Percentiles rank a stretch among this genome's conserved stretches.
Evolutionary conservation across 2,329 filamentous ascomycete species (phyloP).

Genomic region (Fusarium liriodendri): DNA sequence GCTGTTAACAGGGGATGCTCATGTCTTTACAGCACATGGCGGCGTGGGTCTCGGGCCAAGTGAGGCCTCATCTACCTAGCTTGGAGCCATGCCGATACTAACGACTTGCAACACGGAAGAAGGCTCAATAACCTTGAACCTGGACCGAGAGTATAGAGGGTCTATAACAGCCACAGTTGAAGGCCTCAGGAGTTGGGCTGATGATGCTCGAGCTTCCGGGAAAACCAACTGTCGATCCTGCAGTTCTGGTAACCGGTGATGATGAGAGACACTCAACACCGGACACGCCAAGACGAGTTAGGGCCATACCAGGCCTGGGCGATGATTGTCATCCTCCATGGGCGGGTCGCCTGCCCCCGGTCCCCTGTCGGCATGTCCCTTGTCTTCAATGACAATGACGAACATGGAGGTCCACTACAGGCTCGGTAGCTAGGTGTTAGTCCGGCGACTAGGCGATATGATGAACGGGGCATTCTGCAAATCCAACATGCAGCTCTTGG

Average conservation of each 20-base stretch:
- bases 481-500: conserved; percentile 34
- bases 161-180: not conserved
- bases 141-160: not conserved
- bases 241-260: not conserved
- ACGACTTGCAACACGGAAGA: not conserved
- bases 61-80: conserved; percentile 4
- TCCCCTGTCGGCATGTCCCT: conserved; percentile 24
- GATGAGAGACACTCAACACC: not conserved
- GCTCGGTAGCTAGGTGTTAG: conserved; percentile 45
- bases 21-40: not conserved
- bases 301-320: conserved; percentile 17
- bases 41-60: conserved; percentile 1
- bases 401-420: conserved; percentile 43
- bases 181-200: not conserved
- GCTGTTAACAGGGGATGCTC: not conserved
- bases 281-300: not conserved
- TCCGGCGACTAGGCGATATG: conserved; percentile 31
- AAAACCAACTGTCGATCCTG: not conserved
- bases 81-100: not conserved
- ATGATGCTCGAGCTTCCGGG: not conserved
- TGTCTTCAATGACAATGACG: conserved; percentile 40
- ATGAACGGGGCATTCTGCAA: conserved; percentile 39
- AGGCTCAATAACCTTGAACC: not conserved
- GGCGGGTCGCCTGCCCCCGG: conserved; percentile 17
- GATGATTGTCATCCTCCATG: conserved; percentile 22